phyloP scores from a whole-genome alignment of 371 early-diverging fungal genomes.

The Synchytrium microbalum region DNA sequence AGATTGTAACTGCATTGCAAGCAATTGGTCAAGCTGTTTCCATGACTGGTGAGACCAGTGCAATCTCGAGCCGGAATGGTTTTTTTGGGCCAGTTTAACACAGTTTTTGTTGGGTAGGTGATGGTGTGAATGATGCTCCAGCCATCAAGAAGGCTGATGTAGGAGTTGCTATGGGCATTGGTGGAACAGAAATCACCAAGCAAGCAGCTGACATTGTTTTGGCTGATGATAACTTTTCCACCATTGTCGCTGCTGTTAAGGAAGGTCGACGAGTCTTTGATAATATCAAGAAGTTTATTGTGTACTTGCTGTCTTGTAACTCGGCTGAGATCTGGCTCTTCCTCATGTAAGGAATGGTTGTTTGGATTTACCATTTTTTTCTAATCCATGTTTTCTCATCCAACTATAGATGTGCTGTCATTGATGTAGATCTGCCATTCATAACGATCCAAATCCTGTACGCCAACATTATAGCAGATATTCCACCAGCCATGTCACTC shows the following conservation, averaged over 20 bases:
- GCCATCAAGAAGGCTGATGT: constrained; percentile 88
- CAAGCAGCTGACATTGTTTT: constrained; percentile 87
- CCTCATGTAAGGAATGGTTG: constrained; percentile 52
- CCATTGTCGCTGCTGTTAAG: constrained; percentile 71
- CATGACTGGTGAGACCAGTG: no score
- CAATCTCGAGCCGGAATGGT: neutral
- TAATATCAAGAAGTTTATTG: constrained; percentile 88
- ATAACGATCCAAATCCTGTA: constrained; percentile 72
- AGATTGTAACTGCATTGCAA: constrained; percentile 86
- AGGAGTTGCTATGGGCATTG: constrained; percentile 87
- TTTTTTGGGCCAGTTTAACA: constrained; percentile 3
- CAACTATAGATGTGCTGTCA: constrained; percentile 19
- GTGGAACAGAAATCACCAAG: constrained; percentile 86
- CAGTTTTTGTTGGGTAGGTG: constrained; percentile 43
- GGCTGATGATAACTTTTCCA: constrained; percentile 74
- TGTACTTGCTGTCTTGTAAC: constrained; percentile 84
- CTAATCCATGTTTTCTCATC: constrained; percentile 17
- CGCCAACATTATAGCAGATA: constrained; percentile 70
- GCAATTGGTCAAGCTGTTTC: constrained; percentile 63
- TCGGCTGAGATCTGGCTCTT: constrained; percentile 45
- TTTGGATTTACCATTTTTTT: constrained; percentile 62
- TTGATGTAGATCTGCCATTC: constrained; percentile 39
- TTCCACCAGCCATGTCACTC: constrained; percentile 50
- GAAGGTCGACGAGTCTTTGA: constrained; percentile 83
- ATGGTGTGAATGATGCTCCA: constrained; percentile 90